These are phyloP conservation scores for Cladosporium sp. DNA, from an alignment of 2,329 filamentous ascomycete genomes.

Conservation along the genomic window DNA sequence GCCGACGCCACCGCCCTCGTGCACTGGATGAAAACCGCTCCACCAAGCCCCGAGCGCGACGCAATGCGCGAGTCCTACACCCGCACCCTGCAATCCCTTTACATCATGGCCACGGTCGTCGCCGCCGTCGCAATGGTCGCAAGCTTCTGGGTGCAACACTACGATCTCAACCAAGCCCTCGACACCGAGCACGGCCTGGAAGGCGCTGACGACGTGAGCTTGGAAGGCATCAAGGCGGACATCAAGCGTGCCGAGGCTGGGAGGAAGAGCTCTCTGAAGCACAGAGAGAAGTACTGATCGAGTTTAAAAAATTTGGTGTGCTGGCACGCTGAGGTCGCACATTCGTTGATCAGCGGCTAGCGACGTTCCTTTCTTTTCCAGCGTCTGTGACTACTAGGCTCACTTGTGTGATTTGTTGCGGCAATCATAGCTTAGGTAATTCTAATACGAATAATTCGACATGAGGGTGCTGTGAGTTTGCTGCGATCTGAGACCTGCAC, in stretches of 20 bases:
- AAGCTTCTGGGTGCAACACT: background rate
- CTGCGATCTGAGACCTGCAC: background rate
- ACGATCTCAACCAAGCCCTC: background rate
- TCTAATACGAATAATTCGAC: background rate
- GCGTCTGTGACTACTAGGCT: background rate
- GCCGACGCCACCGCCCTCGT: constrained; percentile 23
- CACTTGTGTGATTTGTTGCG: background rate
- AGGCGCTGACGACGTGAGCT: background rate
- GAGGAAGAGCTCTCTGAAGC: background rate
- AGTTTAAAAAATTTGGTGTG: background rate
- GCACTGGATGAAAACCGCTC: constrained; percentile 20
- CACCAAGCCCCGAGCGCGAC: constrained; percentile 24
- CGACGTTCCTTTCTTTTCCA: background rate
- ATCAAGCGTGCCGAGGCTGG: background rate
- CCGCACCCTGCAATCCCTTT: background rate
- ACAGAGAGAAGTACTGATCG: background rate
- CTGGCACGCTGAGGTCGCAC: background rate
- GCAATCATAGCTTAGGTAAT: background rate
- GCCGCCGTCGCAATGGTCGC: background rate
- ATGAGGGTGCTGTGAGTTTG: background rate
- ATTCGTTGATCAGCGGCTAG: background rate
- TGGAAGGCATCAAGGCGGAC: background rate
- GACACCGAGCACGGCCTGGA: background rate
- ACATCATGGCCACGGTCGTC: background rate
- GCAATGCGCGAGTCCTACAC: background rate